Conservation (phyloP, 805 yeast genomes). For the Hanseniaspora nectarophila region DNA sequence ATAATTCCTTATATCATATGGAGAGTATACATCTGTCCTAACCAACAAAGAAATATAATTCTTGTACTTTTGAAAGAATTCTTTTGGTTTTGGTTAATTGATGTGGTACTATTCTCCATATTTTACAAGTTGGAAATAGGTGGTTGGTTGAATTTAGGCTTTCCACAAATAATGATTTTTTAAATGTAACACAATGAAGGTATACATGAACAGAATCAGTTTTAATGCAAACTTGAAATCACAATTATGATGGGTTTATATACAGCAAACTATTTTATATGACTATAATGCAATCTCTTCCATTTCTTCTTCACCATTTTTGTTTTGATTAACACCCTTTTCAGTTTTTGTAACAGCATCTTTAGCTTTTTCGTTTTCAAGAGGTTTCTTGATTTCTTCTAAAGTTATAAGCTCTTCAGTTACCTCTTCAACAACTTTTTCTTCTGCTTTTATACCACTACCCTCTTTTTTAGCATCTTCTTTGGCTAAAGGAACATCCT, state of each 20-base stretch:
- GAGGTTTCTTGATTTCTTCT: conserved; percentile 1
- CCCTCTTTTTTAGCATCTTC: conserved; percentile 7
- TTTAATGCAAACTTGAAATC: background rate
- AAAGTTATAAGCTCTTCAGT: background rate
- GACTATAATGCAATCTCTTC: conserved; percentile 17
- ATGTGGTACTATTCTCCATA: conserved; percentile 40
- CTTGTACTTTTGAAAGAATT: conserved; percentile 35
- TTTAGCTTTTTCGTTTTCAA: background rate
- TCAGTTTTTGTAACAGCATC: background rate
- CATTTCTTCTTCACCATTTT: conserved; percentile 18
- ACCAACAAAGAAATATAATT: conserved; percentile 24
- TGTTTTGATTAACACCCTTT: background rate
- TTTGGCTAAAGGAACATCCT: background rate
- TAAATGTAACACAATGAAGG: background rate
- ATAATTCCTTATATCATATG: conserved; percentile 69
- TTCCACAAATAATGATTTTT: conserved; percentile 33
- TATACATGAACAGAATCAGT: too few relatives aligned
- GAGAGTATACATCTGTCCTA: conserved; percentile 46
- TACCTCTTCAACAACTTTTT: background rate
- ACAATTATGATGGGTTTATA: background rate
- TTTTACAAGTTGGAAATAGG: conserved; percentile 50
- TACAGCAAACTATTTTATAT: conserved; percentile 1
- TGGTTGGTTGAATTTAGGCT: conserved; percentile 51
- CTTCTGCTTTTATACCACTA: conserved; percentile 7
- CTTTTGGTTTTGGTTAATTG: conserved; percentile 48